Percentiles rank a stretch among this genome's conserved stretches.
Evolutionary conservation across 2,329 filamentous ascomycete species (phyloP).

Genomic region (Akanthomyces dipterigenus): DNA sequence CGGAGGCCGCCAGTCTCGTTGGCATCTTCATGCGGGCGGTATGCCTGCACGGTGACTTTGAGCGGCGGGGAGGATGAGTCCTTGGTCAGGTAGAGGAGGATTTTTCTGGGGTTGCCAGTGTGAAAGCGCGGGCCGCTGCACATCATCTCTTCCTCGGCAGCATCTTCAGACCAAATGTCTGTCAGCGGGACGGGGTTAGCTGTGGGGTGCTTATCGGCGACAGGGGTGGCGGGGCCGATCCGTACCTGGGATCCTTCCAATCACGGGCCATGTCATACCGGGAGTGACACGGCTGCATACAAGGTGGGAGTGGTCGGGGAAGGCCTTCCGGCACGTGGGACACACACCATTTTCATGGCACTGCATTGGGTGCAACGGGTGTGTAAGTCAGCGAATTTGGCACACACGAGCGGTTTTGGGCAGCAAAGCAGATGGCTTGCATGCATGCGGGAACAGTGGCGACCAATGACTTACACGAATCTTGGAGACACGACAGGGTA

Average conservation of each 20-base stretch:
- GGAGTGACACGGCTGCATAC: conserved; percentile 33
- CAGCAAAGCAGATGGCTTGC: conserved; percentile 13
- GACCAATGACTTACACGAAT: conserved; percentile 34
- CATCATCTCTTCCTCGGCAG: conserved; percentile 28
- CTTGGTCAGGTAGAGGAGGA: conserved; percentile 29
- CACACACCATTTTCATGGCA: conserved; percentile 36
- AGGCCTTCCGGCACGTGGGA: conserved; percentile 34
- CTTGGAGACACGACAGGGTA: conserved; percentile 42
- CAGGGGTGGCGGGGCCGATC: conserved; percentile 13
- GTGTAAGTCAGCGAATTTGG: conserved; percentile 13
- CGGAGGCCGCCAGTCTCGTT: conserved; percentile 24
- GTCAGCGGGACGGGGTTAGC: conserved; percentile 11
- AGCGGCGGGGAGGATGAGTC: conserved; percentile 32
- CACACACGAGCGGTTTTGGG: conserved; percentile 2
- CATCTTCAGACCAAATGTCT: conserved; percentile 33
- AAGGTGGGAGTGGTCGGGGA: conserved; percentile 33
- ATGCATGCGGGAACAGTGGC: neutral
- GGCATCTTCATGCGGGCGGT: conserved; percentile 25
- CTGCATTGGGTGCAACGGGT: conserved; percentile 20
- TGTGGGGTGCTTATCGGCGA: neutral
- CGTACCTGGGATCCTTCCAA: conserved; percentile 32
- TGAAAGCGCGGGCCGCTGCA: conserved; percentile 29
- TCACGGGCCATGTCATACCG: conserved; percentile 30
- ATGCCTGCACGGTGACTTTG: conserved; percentile 32
- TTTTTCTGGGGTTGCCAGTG: conserved; percentile 29